Conservation (phyloP, 371 early-diverging fungal genomes). For the Blakeslea trispora region DNA sequence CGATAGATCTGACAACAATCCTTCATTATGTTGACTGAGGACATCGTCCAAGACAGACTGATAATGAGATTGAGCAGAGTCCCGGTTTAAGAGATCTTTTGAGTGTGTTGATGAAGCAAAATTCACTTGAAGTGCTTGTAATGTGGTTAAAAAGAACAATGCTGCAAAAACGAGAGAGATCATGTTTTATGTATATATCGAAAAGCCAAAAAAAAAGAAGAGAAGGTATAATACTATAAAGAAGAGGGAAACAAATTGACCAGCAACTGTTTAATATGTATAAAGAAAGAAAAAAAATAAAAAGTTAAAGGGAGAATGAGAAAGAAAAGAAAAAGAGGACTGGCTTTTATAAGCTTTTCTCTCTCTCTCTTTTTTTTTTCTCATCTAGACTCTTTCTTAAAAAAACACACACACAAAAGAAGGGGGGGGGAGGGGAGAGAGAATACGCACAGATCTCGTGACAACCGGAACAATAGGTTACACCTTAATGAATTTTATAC, state of each 20-base stretch:
- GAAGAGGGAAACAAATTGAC: not conserved
- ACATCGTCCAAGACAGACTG: constrained; percentile 23
- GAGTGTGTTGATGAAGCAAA: not conserved
- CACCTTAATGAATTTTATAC: constrained; percentile 8
- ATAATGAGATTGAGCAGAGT: constrained; percentile 23
- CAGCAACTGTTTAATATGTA: too few relatives aligned
- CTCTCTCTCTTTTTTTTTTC: not conserved
- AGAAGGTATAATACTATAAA: not conserved
- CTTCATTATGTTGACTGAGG: constrained; percentile 26
- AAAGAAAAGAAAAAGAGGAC: not conserved
- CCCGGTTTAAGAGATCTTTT: constrained; percentile 4
- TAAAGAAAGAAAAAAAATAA: too few relatives aligned
- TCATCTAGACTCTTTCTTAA: not conserved
- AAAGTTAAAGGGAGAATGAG: not conserved
- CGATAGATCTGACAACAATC: constrained; percentile 17
- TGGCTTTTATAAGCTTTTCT: constrained; percentile 5
- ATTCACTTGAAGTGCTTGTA: constrained; percentile 10
- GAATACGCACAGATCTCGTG: constrained; percentile 29
- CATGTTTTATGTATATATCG: constrained; percentile 7
- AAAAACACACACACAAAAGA: not conserved
- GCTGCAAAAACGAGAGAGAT: not conserved
- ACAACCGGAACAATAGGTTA: constrained; percentile 5
- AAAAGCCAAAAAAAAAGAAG: constrained; percentile 1
- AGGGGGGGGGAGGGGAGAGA: too few relatives aligned
- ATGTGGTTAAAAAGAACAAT: constrained; percentile 8